Percentiles rank a stretch among this genome's conserved stretches.
Evolutionary conservation across 805 yeast genomes (phyloP).

Genomic region (Hanseniaspora hatyaiensis): DNA sequence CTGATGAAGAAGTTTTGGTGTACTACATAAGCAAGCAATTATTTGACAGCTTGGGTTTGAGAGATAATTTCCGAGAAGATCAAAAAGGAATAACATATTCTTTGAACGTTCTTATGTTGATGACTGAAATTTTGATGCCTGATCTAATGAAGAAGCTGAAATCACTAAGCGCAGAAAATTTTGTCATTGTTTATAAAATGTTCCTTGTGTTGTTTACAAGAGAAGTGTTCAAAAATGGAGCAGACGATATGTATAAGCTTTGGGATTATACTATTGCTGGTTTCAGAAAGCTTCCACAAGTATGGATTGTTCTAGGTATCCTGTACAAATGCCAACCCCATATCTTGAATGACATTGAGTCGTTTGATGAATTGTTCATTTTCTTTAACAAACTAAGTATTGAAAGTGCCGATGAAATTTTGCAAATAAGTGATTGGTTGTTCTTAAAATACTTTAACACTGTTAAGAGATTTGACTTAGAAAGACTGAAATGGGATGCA

Average conservation of each 20-base stretch:
- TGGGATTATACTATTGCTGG: conserved; percentile 13
- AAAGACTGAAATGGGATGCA: conserved; percentile 15
- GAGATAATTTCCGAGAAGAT: conserved; percentile 74
- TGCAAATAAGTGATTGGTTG: conserved; percentile 73
- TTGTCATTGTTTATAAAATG: conserved; percentile 93
- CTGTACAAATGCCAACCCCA: conserved; percentile 76
- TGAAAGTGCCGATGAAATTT: conserved; percentile 61
- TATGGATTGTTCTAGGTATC: conserved; percentile 63
- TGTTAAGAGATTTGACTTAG: conserved; percentile 36
- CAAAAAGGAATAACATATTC: conserved; percentile 89
- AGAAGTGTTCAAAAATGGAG: conserved; percentile 62
- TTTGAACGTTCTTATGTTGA: conserved; percentile 67
- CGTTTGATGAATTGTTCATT: conserved; percentile 84
- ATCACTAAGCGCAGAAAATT: conserved; percentile 76
- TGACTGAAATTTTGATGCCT: conserved; percentile 86
- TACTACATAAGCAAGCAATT: conserved; percentile 82
- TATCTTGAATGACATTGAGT: conserved; percentile 48
- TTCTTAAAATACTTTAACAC: conserved; percentile 71
- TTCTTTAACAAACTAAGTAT: conserved; percentile 84
- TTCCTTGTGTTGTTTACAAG: conserved; percentile 89
- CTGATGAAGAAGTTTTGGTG: conserved; percentile 58
- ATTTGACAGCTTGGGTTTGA: conserved; percentile 80
- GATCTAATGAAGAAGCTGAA: conserved; percentile 69
- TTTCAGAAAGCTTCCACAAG: conserved; percentile 5
- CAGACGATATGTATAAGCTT: conserved; percentile 32